These are phyloP conservation scores for Hortaea sp. DNA, from an alignment of 2,329 filamentous ascomycete species.

Conservation along the genomic window DNA sequence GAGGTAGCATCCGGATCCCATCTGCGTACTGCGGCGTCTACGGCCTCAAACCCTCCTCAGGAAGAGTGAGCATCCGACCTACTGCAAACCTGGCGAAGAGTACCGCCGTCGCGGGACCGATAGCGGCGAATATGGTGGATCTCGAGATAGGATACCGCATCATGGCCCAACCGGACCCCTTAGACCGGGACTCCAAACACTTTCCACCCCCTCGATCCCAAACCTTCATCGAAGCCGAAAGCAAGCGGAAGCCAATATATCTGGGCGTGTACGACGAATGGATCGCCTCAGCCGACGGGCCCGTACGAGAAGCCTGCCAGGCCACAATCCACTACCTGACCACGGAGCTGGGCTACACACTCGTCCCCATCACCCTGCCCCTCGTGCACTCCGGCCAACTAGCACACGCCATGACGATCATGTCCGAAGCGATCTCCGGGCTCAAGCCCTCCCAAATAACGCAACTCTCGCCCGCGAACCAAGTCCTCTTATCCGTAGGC, in stretches of 20 bases:
- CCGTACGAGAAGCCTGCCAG: conserved; percentile 54
- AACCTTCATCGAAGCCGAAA: not conserved
- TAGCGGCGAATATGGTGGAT: conserved; percentile 66
- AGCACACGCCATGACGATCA: conserved; percentile 68
- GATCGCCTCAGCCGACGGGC: conserved; percentile 58
- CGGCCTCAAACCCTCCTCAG: conserved; percentile 30
- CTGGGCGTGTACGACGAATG: conserved; percentile 61
- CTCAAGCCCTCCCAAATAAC: conserved; percentile 34
- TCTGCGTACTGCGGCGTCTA: conserved; percentile 16
- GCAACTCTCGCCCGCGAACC: conserved; percentile 56
- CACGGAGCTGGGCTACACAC: conserved; percentile 41
- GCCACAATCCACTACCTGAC: conserved; percentile 50
- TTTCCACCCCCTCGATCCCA: conserved; percentile 39
- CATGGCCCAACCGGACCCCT: conserved; percentile 63
- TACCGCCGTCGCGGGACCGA: conserved; percentile 61
- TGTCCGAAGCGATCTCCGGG: conserved; percentile 55
- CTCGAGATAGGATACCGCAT: conserved; percentile 72
- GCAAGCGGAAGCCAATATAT: conserved; percentile 40
- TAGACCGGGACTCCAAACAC: conserved; percentile 47
- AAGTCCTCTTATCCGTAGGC: conserved; percentile 57
- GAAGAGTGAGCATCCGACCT: conserved; percentile 38
- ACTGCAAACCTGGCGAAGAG: conserved; percentile 49
- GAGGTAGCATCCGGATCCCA: conserved; percentile 17
- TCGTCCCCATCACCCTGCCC: conserved; percentile 55
- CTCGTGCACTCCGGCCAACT: conserved; percentile 60